phyloP scores from a whole-genome alignment of 768 basidiomycete species.

The Pleurotus cornucopiae region DNA sequence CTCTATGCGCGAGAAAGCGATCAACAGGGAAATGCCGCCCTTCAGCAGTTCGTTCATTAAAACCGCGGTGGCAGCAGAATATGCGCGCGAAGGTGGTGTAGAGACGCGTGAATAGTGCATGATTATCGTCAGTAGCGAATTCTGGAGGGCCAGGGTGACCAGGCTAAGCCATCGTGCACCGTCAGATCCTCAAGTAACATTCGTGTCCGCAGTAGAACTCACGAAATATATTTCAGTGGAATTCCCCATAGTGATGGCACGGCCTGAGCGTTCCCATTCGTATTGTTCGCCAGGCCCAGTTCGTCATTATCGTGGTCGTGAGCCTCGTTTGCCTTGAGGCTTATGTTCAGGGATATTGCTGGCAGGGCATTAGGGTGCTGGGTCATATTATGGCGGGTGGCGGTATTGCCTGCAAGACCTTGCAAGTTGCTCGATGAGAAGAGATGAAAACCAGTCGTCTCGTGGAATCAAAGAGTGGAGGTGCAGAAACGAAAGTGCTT shows the following conservation, averaged over 20 bases:
- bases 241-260: slow-evolving; percentile 62
- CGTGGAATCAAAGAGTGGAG: slow-evolving; percentile 1
- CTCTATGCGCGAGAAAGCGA: slow-evolving; percentile 73
- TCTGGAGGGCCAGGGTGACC: slow-evolving; percentile 87
- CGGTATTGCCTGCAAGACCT: slow-evolving; percentile 5
- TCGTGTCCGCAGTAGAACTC: slow-evolving; percentile 24
- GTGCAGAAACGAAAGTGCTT: background rate
- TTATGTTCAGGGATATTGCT: slow-evolving; percentile 17
- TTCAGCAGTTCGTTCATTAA: slow-evolving; percentile 94
- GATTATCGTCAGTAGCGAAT: slow-evolving; percentile 85
- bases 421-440: background rate
- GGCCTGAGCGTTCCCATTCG: slow-evolving; percentile 24
- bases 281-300: slow-evolving; percentile 32
- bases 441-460: slow-evolving; percentile 7
- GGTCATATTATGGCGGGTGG: background rate
- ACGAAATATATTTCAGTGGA: slow-evolving; percentile 81
- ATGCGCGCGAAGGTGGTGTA: slow-evolving; percentile 66
- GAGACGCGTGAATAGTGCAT: slow-evolving; percentile 96
- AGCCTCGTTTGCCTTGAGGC: slow-evolving; percentile 23
- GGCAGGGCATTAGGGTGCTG: background rate
- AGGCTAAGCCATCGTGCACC: slow-evolving; percentile 37
- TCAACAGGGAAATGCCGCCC: slow-evolving; percentile 78
- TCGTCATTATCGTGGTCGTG: slow-evolving; percentile 42
- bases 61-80: slow-evolving; percentile 93
- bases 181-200: no score